Percentiles rank a stretch among this genome's conserved stretches.
These are phyloP conservation scores for Cordia subcordata DNA, from an alignment of 257 asterid species.

Conservation along the genomic window DNA sequence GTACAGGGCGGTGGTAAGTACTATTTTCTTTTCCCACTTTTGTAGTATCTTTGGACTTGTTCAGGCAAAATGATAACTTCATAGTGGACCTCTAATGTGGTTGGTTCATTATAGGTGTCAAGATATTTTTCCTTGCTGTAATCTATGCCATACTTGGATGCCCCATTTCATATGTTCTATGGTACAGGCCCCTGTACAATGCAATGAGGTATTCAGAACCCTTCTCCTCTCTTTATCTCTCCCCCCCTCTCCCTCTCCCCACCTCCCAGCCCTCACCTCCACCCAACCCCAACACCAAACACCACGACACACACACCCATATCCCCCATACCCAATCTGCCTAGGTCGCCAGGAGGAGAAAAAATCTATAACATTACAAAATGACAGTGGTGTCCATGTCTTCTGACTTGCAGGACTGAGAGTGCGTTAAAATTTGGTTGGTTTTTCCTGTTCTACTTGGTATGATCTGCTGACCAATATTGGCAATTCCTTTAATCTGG, in stretches of 20 bases:
- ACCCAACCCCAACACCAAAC: no score
- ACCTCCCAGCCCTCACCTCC: no score
- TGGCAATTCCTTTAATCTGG: background rate
- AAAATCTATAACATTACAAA: background rate
- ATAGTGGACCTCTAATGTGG: constrained; percentile 10
- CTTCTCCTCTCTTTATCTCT: background rate
- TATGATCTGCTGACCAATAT: constrained; percentile 11
- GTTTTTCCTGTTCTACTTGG: constrained; percentile 94
- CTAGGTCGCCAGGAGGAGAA: background rate
- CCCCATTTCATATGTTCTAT: constrained; percentile 81
- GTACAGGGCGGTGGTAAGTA: constrained; percentile 83
- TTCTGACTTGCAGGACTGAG: constrained; percentile 67
- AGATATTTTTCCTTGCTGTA: constrained; percentile 77
- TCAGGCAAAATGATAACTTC: no score
- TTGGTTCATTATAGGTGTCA: constrained; percentile 60
- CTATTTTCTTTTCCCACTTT: constrained; percentile 5
- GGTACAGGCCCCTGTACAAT: constrained; percentile 94
- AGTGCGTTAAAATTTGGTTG: constrained; percentile 92
- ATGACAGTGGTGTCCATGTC: background rate
- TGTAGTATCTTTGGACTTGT: background rate
- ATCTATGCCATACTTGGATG: constrained; percentile 82
- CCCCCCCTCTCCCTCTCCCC: background rate
- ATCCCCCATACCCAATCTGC: no score
- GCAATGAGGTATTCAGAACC: constrained; percentile 68
- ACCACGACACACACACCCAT: no score